Evolutionary conservation across 805 yeast genomes (phyloP), one percentile per base, ranked within the genome.

Genomic region (Saccharomycopsis malanga): DNA sequence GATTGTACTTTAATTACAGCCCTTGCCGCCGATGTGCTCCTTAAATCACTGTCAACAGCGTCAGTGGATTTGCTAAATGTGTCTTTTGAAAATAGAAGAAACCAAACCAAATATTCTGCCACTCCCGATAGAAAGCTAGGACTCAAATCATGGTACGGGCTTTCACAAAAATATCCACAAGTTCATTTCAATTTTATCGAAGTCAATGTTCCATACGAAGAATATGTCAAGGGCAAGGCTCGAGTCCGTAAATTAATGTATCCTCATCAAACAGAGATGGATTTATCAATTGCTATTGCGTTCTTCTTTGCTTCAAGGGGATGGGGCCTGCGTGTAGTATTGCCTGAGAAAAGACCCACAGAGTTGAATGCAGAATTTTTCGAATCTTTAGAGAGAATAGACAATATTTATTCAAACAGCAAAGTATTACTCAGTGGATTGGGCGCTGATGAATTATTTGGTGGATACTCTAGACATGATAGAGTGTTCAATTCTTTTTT

Each of bases 401-500:
- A 54, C 2, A 34, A 39, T 21, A 23, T 34, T 5, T 53, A 58
- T 2, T 74, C 88, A 17, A 60, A 64, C 6, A 74, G 87, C 6
- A 75, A 78, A 54, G 95, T 93, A 0, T 62, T 93, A 6, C 68
- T 93, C 30, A 86, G 96, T 45, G 99, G 99, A 0, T 69, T 93
- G 10, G 99, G 99, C 1, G 98, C 98, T 0, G 99, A 93, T 65
- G 99, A 93, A 63, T 65, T 93, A 17, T 89, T 85, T 68, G 99
- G 96, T 0, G 99, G 99, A 0, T 93, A 93, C 61, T 85, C 95
- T 20, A 72, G 97, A 39, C 94, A 93, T 56, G 81, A 77, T 52
- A 63, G 76, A 29, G 58, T 74, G 1, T 74, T 75, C 58, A 65
- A 24, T 58, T 61, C 18, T 40, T 50, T 7, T 17, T 23, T 38